Evolutionary conservation across 2,329 filamentous ascomycete species (phyloP).

Genomic region (Monilinia fructicola): DNA sequence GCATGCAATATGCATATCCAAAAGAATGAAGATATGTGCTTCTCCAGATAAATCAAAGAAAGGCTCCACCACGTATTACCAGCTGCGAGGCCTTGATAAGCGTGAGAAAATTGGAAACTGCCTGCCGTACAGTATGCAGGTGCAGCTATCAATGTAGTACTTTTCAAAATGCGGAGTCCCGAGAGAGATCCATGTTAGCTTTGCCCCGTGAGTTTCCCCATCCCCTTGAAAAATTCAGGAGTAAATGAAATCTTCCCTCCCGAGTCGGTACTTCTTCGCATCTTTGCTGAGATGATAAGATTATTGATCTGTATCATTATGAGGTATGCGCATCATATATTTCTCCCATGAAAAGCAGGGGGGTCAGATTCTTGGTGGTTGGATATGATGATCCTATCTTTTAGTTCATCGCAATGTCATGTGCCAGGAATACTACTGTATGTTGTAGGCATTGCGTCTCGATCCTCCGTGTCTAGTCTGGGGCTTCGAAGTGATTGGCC

Average conservation of each 20-base stretch:
- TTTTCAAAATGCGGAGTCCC: slow-evolving; percentile 21
- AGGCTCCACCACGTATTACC: slow-evolving; percentile 18
- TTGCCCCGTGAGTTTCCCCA: slow-evolving; percentile 7
- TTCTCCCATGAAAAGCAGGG: background rate
- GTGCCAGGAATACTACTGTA: slow-evolving; percentile 1
- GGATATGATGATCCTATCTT: background rate
- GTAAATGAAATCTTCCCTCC: background rate
- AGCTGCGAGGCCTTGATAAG: slow-evolving; percentile 11
- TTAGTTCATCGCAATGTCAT: slow-evolving; percentile 2
- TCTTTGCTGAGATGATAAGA: background rate
- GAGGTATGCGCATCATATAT: background rate
- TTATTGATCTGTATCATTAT: slow-evolving; percentile 3
- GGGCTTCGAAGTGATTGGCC: slow-evolving; percentile 5
- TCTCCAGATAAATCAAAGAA: slow-evolving; percentile 9
- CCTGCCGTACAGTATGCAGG: slow-evolving; percentile 22
- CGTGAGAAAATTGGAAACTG: slow-evolving; percentile 12
- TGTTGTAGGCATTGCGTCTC: slow-evolving; percentile 34
- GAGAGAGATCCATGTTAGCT: background rate
- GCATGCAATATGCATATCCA: slow-evolving; percentile 18
- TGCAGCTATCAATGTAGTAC: slow-evolving; percentile 20
- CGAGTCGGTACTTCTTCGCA: background rate
- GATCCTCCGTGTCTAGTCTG: slow-evolving; percentile 27
- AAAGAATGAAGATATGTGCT: slow-evolving; percentile 11
- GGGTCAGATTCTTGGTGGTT: background rate
- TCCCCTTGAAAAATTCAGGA: slow-evolving; percentile 8